A percentile compares a stretch with the other conserved stretches of the same genome.
phyloP scores from a whole-genome alignment of 1,284 basidiomycete genomes.

The Tausonia pullulans region DNA sequence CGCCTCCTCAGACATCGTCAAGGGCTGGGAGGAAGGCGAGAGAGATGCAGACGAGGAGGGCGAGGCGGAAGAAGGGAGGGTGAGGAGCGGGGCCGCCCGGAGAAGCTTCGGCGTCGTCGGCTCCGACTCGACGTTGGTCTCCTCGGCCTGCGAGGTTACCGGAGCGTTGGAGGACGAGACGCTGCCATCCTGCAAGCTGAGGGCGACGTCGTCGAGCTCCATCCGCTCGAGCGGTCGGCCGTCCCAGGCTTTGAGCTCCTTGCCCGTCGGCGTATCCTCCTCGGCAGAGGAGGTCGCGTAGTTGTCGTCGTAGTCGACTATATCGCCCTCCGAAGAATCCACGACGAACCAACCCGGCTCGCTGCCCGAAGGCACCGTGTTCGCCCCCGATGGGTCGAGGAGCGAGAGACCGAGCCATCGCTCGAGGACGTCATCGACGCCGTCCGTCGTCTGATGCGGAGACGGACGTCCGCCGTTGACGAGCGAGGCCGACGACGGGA shows the following conservation, averaged over 20 bases:
- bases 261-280: background rate
- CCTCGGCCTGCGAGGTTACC: background rate
- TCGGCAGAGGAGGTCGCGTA: background rate
- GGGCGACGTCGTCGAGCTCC: slow-evolving; percentile 13
- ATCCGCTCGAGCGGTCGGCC: slow-evolving; percentile 10
- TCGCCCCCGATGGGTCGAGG: background rate
- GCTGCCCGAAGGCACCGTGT: background rate
- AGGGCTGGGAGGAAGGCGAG: background rate
- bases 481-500: slow-evolving; percentile 3
- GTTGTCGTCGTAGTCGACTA: background rate
- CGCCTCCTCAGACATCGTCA: background rate
- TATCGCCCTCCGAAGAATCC: background rate
- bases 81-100: background rate
- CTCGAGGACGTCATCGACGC: slow-evolving; percentile 12
- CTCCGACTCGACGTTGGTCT: background rate
- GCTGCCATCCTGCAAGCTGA: background rate
- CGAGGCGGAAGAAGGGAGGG: slow-evolving; percentile 14
- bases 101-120: background rate
- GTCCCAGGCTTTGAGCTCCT: slow-evolving; percentile 9
- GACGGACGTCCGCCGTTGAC: background rate
- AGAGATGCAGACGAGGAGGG: slow-evolving; percentile 19
- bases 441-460: background rate
- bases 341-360: slow-evolving; percentile 5
- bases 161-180: background rate
- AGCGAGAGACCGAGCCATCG: slow-evolving; percentile 14